Conservation (phyloP, 495 filamentous ascomycete genomes). For the Neurospora sp. region DNA sequence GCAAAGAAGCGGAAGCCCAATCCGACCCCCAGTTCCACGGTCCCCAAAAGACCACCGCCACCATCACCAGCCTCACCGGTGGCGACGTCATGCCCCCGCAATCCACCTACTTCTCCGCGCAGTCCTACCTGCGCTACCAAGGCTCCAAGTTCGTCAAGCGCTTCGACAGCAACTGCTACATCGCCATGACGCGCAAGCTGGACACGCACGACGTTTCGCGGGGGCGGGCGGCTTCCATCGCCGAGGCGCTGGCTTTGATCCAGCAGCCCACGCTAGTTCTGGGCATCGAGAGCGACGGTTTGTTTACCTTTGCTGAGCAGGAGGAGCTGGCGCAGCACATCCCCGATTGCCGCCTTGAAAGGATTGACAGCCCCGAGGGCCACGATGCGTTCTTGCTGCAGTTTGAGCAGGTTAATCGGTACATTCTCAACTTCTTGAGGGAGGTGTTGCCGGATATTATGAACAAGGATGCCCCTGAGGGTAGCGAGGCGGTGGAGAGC, state of each 20-base stretch:
- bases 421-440: conserved; percentile 75
- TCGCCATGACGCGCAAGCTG: conserved; percentile 96
- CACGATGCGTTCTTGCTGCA: conserved; percentile 95
- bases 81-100: conserved; percentile 41
- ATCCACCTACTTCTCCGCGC: conserved; percentile 90
- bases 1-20: conserved; percentile 4
- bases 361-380: conserved; percentile 86
- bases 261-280: conserved; percentile 81
- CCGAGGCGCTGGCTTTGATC: conserved; percentile 67
- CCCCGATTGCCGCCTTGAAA: conserved; percentile 63
- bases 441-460: conserved; percentile 83
- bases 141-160: conserved; percentile 92
- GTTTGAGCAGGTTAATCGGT: conserved; percentile 89
- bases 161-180: conserved; percentile 98
- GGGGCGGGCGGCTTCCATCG: conserved; percentile 51
- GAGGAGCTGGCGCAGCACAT: conserved; percentile 80
- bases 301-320: conserved; percentile 96
- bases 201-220: conserved; percentile 93
- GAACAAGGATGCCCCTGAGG: conserved; percentile 41
- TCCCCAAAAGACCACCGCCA: conserved; percentile 26
- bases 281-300: conserved; percentile 86
- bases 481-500: conserved; percentile 31
- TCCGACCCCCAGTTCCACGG: conserved; percentile 73
- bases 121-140: conserved; percentile 97
- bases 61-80: conserved; percentile 19